Conservation (phyloP, 495 filamentous ascomycete genomes). For the Letharia lupina region DNA sequence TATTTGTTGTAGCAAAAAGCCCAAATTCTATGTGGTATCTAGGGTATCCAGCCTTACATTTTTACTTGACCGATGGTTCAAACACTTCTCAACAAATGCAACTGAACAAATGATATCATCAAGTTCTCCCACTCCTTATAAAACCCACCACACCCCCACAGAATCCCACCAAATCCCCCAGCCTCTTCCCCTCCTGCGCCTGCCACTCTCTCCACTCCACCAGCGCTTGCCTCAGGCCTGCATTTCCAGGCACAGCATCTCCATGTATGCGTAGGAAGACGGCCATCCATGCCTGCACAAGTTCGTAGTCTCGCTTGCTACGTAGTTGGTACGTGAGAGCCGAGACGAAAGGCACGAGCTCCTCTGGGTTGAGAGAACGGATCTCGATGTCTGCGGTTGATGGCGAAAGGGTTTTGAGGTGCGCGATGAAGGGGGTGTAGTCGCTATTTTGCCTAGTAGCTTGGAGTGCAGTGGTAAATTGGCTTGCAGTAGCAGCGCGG, state of each 20-base stretch:
- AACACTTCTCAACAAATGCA: not conserved
- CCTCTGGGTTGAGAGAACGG: conserved; percentile 55
- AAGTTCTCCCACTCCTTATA: conserved; percentile 50
- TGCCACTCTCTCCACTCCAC: conserved; percentile 59
- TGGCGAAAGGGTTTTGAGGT: conserved; percentile 71
- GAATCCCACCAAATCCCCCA: conserved; percentile 73
- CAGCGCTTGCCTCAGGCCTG: conserved; percentile 47
- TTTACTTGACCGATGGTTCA: not conserved
- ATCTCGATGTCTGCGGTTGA: conserved; percentile 82
- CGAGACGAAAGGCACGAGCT: conserved; percentile 60
- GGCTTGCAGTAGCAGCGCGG: conserved; percentile 29
- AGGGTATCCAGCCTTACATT: not conserved
- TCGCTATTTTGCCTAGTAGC: conserved; percentile 28
- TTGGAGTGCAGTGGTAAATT: conserved; percentile 53
- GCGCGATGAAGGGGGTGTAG: conserved; percentile 50
- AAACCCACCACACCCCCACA: conserved; percentile 85
- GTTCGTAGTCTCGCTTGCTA: conserved; percentile 72
- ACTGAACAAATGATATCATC: too few species aligned
- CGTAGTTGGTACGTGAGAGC: conserved; percentile 63
- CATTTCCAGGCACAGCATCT: conserved; percentile 51
- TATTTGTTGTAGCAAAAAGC: not conserved
- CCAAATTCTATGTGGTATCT: not conserved
- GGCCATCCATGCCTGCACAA: conserved; percentile 93
- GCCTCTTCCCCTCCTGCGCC: conserved; percentile 56
- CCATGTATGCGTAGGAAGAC: conserved; percentile 77